A percentile compares a stretch with the other conserved stretches of the same genome.
Evolutionary conservation across 2,329 filamentous ascomycete species (phyloP).

Genomic region (Aquanectria penicillioides): DNA sequence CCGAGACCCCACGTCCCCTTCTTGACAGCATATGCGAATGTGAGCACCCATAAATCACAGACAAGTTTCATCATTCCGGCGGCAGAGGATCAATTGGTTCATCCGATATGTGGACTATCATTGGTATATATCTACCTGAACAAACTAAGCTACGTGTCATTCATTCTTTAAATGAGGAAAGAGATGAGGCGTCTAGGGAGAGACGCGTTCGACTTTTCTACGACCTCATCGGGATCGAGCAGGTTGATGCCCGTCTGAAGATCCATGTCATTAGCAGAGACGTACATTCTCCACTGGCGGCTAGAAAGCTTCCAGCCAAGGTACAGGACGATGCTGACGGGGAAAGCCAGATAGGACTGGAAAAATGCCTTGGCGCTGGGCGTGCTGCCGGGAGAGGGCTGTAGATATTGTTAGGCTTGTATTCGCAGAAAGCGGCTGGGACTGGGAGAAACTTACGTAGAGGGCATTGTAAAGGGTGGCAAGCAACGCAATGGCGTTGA

Average conservation of each 20-base stretch:
- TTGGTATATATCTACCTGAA: no score
- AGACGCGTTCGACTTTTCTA: slow-evolving; percentile 64
- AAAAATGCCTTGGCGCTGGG: slow-evolving; percentile 78
- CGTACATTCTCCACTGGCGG: slow-evolving; percentile 65
- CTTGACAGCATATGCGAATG: no score
- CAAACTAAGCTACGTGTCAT: not conserved
- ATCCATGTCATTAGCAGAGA: slow-evolving; percentile 80
- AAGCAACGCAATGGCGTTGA: not conserved
- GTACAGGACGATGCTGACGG: slow-evolving; percentile 74
- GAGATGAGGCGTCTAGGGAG: not conserved
- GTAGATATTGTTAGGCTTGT: not conserved
- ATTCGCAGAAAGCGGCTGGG: no score
- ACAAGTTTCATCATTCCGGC: no score
- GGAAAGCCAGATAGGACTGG: slow-evolving; percentile 73
- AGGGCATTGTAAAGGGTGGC: not conserved
- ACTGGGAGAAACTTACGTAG: not conserved
- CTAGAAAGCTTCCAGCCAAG: slow-evolving; percentile 78
- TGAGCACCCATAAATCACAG: no score
- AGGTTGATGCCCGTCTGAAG: slow-evolving; percentile 81
- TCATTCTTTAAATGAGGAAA: not conserved
- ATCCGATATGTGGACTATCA: no score
- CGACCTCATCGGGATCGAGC: slow-evolving; percentile 79
- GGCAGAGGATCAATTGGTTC: no score
- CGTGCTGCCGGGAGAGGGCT: slow-evolving; percentile 70
- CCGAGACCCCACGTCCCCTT: no score